Base-by-base conservation (phyloP, 495 filamentous ascomycete genomes). In the Cercophora scortea region DNA sequence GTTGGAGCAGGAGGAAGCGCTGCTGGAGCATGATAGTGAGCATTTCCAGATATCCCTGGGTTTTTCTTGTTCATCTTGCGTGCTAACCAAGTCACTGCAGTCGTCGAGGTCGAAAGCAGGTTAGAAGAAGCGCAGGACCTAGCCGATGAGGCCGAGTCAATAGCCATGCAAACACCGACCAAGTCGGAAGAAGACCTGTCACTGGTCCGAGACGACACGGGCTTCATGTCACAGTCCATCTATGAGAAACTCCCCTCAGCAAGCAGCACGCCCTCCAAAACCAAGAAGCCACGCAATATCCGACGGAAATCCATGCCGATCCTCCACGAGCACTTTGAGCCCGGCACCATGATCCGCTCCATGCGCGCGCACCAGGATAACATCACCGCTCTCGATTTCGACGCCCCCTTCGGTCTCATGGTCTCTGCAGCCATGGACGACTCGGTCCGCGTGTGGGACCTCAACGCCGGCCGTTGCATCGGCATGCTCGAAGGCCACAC, bases 151-250 rank as follows among this genome's bases (percentile, higher is more conserved):
- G 81, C 79, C 32, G 81, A 81, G 48, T 80, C 82, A 25, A 71
- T 78, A 46, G 71, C 65, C 11, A 59, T 64, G 52, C 66, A 65
- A 9, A 80, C 78, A 11, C 73, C 84, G 15, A 74, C 73, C 33
- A 80, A 80, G 45, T 71, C 76, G 8, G 80, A 87, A 39, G 74
- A 70, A 18, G 78, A 77, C 36, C 47, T 67, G 1, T 76, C 78
- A 17, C 74, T 75, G 7, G 71, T 73, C 4, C 71, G 72, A 45
- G 67, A 72, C 11, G 82, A 83, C 68, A 49, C 80, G 69, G 79
- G 82, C 1, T 99, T 97, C 73, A 97, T 97, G 94, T 96, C 93
- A 2, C 90, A 96, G 63, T 95, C 90, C 8, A 88, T 99, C 56
- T 99, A 96, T 62, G 85, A 92, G 61, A 97, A 96, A 65, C 68